Evolutionary conservation across 1,139 yeast species (phyloP).

Genomic region (Blastobotrys niveus): DNA sequence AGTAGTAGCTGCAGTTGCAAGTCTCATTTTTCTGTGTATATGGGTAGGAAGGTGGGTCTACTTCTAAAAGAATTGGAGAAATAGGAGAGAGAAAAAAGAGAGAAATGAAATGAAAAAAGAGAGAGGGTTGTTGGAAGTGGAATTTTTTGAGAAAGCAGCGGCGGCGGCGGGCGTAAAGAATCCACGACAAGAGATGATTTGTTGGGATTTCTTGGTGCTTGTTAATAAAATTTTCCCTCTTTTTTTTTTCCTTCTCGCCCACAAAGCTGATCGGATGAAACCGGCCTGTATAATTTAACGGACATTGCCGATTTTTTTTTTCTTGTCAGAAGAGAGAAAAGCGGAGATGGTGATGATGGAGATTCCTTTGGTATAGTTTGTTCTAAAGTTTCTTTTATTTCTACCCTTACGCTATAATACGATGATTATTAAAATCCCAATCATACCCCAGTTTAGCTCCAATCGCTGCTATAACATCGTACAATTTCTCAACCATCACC

Average conservation of each 20-base stretch:
- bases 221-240: no score
- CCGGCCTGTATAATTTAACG: not conserved
- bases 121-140: no score
- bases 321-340: not conserved
- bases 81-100: not conserved
- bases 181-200: no score
- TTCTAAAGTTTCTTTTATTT: no score
- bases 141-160: no score
- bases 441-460: slow-evolving; percentile 58
- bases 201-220: no score
- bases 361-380: no score
- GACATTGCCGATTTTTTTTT: not conserved
- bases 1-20: slow-evolving; percentile 11
- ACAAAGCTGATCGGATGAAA: not conserved
- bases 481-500: slow-evolving; percentile 50
- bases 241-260: not conserved
- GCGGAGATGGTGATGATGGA: no score
- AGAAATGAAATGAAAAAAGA: not conserved
- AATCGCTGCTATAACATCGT: slow-evolving; percentile 46
- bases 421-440: slow-evolving; percentile 42
- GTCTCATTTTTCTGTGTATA: slow-evolving; percentile 13
- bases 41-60: slow-evolving; percentile 1
- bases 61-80: slow-evolving; percentile 6
- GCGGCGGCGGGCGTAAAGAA: no score
- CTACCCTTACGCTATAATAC: slow-evolving; percentile 13